Percentiles rank a stretch among this genome's conserved stretches.
These are phyloP conservation scores for Chaetomiaceae sp. DNA, from an alignment of 2,329 filamentous ascomycete species.

Conservation along the genomic window DNA sequence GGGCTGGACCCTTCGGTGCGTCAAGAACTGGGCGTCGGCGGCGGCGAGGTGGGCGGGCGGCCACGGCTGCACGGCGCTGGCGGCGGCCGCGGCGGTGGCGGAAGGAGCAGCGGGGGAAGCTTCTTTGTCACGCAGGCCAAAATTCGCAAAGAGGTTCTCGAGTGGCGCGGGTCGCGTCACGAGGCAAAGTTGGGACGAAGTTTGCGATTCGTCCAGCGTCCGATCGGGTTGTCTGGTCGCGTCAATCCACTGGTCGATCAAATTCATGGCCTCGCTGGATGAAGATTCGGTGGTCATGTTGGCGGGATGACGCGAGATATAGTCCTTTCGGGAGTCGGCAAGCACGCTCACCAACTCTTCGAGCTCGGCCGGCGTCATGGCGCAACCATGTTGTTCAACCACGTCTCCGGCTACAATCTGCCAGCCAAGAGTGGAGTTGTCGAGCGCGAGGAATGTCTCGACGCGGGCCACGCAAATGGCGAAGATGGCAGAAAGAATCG, in stretches of 20 bases:
- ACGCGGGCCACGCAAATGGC: background rate
- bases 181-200: background rate
- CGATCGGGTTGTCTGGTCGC: no score
- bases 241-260: conserved; percentile 4
- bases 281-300: background rate
- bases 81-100: background rate
- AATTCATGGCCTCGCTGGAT: background rate
- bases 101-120: background rate
- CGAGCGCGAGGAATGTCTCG: background rate
- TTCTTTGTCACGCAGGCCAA: background rate
- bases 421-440: background rate
- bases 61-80: background rate
- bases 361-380: background rate
- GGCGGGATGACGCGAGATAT: background rate
- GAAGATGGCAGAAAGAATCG: background rate
- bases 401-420: conserved; percentile 2
- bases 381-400: background rate
- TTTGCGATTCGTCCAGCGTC: background rate
- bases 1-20: background rate
- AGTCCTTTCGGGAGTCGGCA: background rate
- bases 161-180: background rate
- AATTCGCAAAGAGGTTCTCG: background rate
- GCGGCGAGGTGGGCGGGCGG: background rate
- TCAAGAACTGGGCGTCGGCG: background rate
- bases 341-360: conserved; percentile 1